Evolutionary conservation across 306 rosid species (phyloP), one percentile per base, ranked within the genome.

Genomic region (Ammopiptanthus mongolicus): DNA sequence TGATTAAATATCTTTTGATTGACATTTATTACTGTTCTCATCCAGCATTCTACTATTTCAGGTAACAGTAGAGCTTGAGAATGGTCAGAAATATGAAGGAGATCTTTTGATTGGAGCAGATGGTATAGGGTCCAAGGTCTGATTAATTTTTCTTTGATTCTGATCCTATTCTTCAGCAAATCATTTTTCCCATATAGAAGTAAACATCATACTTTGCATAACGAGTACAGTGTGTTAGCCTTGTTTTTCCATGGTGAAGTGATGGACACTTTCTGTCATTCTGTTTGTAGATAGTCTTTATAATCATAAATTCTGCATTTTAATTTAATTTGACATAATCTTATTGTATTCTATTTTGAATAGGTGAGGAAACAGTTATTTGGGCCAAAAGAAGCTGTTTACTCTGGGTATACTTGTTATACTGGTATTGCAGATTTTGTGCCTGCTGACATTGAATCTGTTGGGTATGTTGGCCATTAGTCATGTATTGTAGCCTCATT

Each of bases 81-180:
- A 92, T 75, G 97, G 96, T 28, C 78, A 92, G 83, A 82, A 78
- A 60, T 88, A 76, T 63, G 99, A 89, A 68, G 99, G 99, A 21
- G 97, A 95, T 86, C 74, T 95, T 61, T 87, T 95, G 81, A 90
- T 95, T 75, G 99, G 99, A 73, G 97, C 99, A 15, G 99, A 95
- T 72, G 99, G 99, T 73, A 95, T 95, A 74, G 69, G 99, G 93
- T 95, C 99, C 59, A 90, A 95, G 99, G 99, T 92, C 79, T 18
- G 46, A 28, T 41, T 75, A 21, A 39, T 5, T 39, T 61, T 47
- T 60, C 68, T 78, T 74, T 39, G 14, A 57, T 51, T 65, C 23
- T 7, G 9, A 77, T 52, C 17, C 47, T 67, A 33, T 66, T 59
- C 14, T 65, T 75, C 21, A 29, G 71, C 55, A 65, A 66, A 36